phyloP scores from a whole-genome alignment of 2,329 filamentous ascomycete genomes.

The Falciphora oryzae region DNA sequence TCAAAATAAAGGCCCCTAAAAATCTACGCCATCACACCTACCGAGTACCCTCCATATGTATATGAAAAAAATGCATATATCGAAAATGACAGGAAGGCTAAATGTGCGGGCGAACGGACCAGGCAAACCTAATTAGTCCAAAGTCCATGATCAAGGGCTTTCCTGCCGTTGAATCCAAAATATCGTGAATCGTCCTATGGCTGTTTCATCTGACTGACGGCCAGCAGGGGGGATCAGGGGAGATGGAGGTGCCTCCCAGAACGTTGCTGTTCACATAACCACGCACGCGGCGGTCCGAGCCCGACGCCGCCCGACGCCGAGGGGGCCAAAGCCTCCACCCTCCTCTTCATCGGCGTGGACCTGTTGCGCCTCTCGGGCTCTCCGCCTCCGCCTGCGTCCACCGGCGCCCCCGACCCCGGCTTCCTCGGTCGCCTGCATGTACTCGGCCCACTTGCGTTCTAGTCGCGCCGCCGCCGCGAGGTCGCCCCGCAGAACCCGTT shows the following conservation, averaged over 20 bases:
- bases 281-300: constrained; percentile 20
- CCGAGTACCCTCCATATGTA: neutral
- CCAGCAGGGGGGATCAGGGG: neutral
- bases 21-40: neutral
- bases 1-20: neutral
- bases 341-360: constrained; percentile 79
- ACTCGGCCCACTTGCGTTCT: constrained; percentile 87
- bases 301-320: constrained; percentile 31
- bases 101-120: neutral
- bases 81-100: neutral
- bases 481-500: constrained; percentile 74
- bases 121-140: too few species aligned
- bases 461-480: constrained; percentile 68
- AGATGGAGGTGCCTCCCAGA: neutral
- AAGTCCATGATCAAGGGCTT: too few species aligned
- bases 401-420: constrained; percentile 63
- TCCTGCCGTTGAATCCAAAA: neutral
- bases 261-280: constrained; percentile 18
- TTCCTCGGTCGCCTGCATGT: constrained; percentile 89
- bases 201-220: neutral
- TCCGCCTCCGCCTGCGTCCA: constrained; percentile 62
- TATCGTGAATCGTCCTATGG: neutral
- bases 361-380: constrained; percentile 71
- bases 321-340: constrained; percentile 47
- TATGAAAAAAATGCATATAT: neutral